Conservation (phyloP, 352 stramenopile genomes). For the Phytophthora rubi region DNA sequence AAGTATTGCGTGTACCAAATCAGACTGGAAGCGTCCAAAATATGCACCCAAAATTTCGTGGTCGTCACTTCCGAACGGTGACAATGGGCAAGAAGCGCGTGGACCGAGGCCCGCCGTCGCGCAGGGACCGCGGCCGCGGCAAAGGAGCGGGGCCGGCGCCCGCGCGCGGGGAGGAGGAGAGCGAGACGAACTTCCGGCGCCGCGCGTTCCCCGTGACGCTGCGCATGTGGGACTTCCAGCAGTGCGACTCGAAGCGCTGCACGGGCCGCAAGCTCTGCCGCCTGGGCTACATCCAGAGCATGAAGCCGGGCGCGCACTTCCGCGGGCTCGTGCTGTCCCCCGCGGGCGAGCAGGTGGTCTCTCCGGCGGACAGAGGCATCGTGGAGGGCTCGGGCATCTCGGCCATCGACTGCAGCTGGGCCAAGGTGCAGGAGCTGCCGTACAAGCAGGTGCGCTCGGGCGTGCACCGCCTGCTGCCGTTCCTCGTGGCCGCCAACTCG, state of each 20-base stretch:
- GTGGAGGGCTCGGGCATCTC: slow-evolving; percentile 91
- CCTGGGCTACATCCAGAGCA: slow-evolving; percentile 93
- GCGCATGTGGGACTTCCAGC: slow-evolving; percentile 96
- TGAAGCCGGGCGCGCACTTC: slow-evolving; percentile 93
- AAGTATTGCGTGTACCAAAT: not conserved
- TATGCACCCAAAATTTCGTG: not conserved
- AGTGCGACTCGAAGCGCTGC: slow-evolving; percentile 96
- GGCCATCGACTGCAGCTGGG: slow-evolving; percentile 99
- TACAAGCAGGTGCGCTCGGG: slow-evolving; percentile 95
- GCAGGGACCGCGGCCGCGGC: slow-evolving; percentile 20
- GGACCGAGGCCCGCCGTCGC: slow-evolving; percentile 28
- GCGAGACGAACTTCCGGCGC: slow-evolving; percentile 65
- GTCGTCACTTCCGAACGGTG: not conserved
- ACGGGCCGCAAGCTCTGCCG: slow-evolving; percentile 93
- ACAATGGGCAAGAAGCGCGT: slow-evolving; percentile 42
- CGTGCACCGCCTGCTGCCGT: slow-evolving; percentile 96
- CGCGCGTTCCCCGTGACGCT: slow-evolving; percentile 83
- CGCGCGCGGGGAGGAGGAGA: slow-evolving; percentile 65
- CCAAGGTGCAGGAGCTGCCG: slow-evolving; percentile 95
- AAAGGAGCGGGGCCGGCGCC: slow-evolving; percentile 1
- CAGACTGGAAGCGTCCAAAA: not conserved
- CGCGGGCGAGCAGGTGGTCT: slow-evolving; percentile 91
- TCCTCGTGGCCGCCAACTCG: slow-evolving; percentile 98
- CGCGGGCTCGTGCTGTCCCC: slow-evolving; percentile 95
- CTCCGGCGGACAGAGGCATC: slow-evolving; percentile 82